A percentile compares a stretch with the other conserved stretches of the same genome.
phyloP scores from a whole-genome alignment of 2,329 filamentous ascomycete genomes.

The Colletotrichum siamense region DNA sequence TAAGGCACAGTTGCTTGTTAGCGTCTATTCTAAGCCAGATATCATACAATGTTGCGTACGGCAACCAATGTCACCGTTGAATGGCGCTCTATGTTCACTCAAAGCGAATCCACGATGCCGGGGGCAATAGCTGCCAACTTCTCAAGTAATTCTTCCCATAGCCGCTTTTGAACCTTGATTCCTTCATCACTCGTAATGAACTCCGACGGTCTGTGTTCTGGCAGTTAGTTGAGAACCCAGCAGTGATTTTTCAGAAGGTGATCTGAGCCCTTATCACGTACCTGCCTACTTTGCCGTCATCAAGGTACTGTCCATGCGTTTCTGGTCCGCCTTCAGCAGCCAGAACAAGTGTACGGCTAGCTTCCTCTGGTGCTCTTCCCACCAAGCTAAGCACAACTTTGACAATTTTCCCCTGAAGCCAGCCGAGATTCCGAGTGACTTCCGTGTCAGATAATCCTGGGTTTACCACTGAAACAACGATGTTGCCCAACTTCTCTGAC shows the following conservation, averaged over 20 bases:
- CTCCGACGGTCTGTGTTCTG: conserved; percentile 24
- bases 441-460: not conserved
- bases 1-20: not conserved
- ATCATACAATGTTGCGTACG: conserved; percentile 31
- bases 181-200: conserved; percentile 43
- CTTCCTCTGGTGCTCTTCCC: conserved; percentile 40
- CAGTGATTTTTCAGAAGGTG: fast-evolving
- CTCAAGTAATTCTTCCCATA: conserved; percentile 46
- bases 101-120: conserved; percentile 28
- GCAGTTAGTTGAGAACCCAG: not conserved
- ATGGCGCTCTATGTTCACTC: not conserved
- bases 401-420: not conserved
- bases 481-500: not conserved
- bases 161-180: conserved; percentile 33
- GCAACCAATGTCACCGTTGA: not conserved
- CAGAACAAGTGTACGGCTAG: conserved; percentile 40
- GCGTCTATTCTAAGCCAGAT: not conserved
- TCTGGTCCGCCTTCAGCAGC: conserved; percentile 39
- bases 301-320: conserved; percentile 45
- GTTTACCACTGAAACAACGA: not conserved
- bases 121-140: conserved; percentile 49
- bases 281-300: conserved; percentile 32
- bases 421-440: not conserved
- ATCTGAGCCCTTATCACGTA: not conserved
- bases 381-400: conserved; percentile 22